A percentile compares a stretch with the other conserved stretches of the same genome.
Conservation (phyloP, 495 filamentous ascomycete genomes). For the Penicillium verhagenii region DNA sequence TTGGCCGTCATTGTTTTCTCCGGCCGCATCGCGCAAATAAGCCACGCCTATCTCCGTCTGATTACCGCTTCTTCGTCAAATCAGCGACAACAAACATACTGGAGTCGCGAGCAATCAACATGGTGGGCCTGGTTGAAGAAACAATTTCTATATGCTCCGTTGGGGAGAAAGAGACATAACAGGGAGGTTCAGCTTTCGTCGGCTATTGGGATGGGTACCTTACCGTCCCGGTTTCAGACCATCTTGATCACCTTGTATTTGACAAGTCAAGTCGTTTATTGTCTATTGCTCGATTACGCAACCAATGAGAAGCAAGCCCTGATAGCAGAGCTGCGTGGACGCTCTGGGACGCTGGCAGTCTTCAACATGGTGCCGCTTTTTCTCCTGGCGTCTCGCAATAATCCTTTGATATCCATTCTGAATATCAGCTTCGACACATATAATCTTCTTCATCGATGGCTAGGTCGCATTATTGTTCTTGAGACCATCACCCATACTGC, state of each 20-base stretch:
- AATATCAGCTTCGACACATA: constrained; percentile 94
- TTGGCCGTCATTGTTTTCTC: constrained; percentile 54
- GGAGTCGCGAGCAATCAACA: constrained; percentile 62
- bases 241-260: constrained; percentile 72
- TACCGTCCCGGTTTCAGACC: constrained; percentile 83
- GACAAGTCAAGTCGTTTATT: constrained; percentile 75
- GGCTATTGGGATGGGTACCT: constrained; percentile 83
- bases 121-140: constrained; percentile 75
- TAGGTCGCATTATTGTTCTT: constrained; percentile 80
- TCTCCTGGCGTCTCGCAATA: constrained; percentile 87
- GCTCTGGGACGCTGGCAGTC: constrained; percentile 76
- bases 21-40: constrained; percentile 58
- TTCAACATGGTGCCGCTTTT: constrained; percentile 93
- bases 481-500: constrained; percentile 74
- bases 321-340: constrained; percentile 71
- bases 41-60: constrained; percentile 68
- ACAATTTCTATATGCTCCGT: constrained; percentile 76
- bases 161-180: constrained; percentile 83
- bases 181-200: constrained; percentile 80
- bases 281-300: constrained; percentile 68
- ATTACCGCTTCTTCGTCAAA: constrained; percentile 61
- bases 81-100: constrained; percentile 53
- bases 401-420: constrained; percentile 79
- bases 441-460: constrained; percentile 93
- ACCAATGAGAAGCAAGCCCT: constrained; percentile 46